Percentiles rank a stretch among this genome's conserved stretches.
Evolutionary conservation across 805 yeast genomes (phyloP).

Genomic region (Tetrapisispora taiwanensis): DNA sequence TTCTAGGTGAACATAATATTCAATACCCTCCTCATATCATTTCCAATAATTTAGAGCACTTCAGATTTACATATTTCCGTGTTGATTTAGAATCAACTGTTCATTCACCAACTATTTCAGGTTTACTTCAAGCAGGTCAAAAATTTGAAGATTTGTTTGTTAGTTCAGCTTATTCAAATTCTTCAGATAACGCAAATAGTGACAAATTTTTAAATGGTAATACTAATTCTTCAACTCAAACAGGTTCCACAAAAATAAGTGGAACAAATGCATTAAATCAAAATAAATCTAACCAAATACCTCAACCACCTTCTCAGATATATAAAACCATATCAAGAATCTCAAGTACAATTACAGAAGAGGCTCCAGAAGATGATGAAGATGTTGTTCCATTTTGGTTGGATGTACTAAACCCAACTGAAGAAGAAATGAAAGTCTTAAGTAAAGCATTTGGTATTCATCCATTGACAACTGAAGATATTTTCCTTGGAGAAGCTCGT

Average conservation of each 20-base stretch:
- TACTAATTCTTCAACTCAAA: neutral
- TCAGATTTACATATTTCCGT: conserved; percentile 84
- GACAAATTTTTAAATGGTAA: neutral
- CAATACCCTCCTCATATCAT: conserved; percentile 38
- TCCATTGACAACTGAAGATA: conserved; percentile 93
- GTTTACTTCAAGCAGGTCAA: conserved; percentile 55
- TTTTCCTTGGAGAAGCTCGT: conserved; percentile 83
- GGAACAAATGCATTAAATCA: neutral
- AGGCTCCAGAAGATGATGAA: conserved; percentile 7
- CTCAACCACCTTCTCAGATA: conserved; percentile 7
- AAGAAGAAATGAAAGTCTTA: conserved; percentile 89
- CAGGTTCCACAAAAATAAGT: conserved; percentile 5
- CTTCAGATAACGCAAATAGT: neutral
- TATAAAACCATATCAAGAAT: conserved; percentile 5
- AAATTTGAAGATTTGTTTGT: conserved; percentile 55
- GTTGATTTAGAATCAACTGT: conserved; percentile 83
- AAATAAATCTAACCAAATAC: neutral
- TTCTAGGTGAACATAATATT: conserved; percentile 25
- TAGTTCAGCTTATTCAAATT: conserved; percentile 12
- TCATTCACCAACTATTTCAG: conserved; percentile 82
- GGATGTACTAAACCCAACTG: conserved; percentile 86
- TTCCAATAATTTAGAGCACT: conserved; percentile 41
- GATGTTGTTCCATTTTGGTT: conserved; percentile 78
- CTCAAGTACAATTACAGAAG: neutral
- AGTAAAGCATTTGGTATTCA: conserved; percentile 90